phyloP scores from a whole-genome alignment of 805 yeast genomes.

The Suhomyces sp. region DNA sequence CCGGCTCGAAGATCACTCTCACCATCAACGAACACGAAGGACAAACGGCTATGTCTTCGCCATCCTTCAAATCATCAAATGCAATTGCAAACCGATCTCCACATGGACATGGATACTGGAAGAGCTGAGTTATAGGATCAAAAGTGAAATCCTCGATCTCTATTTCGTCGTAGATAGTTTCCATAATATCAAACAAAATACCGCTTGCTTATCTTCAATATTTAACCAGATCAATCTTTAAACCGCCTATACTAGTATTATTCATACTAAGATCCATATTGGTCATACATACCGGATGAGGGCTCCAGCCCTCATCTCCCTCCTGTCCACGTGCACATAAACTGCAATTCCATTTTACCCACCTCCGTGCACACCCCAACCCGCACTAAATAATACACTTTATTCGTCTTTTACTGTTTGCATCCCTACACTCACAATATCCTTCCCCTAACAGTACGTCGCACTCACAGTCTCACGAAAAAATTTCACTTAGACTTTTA shows the following conservation, averaged over 20 bases:
- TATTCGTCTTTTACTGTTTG: background rate
- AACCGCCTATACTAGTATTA: too few relatives aligned
- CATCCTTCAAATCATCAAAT: constrained; percentile 82
- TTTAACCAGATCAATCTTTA: background rate
- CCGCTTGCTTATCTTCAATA: background rate
- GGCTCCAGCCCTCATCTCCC: constrained; percentile 12
- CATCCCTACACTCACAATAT: background rate
- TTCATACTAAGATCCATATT: too few relatives aligned
- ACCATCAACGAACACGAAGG: constrained; percentile 96
- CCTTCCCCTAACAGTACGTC: too few relatives aligned
- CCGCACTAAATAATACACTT: too few relatives aligned
- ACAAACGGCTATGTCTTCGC: constrained; percentile 92
- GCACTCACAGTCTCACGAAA: constrained; percentile 6
- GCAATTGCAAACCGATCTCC: constrained; percentile 91
- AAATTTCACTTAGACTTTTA: constrained; percentile 10
- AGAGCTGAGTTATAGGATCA: constrained; percentile 76
- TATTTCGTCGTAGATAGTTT: constrained; percentile 82
- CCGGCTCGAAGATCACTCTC: constrained; percentile 80
- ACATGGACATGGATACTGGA: constrained; percentile 97
- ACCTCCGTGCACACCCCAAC: constrained; percentile 6
- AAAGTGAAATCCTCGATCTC: constrained; percentile 96
- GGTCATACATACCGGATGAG: too few relatives aligned
- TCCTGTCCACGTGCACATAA: constrained; percentile 1
- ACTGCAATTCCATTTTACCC: constrained; percentile 1
- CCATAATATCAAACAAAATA: constrained; percentile 43